phyloP scores from a whole-genome alignment of 1,284 basidiomycete species.

The Coniferiporia weirii region DNA sequence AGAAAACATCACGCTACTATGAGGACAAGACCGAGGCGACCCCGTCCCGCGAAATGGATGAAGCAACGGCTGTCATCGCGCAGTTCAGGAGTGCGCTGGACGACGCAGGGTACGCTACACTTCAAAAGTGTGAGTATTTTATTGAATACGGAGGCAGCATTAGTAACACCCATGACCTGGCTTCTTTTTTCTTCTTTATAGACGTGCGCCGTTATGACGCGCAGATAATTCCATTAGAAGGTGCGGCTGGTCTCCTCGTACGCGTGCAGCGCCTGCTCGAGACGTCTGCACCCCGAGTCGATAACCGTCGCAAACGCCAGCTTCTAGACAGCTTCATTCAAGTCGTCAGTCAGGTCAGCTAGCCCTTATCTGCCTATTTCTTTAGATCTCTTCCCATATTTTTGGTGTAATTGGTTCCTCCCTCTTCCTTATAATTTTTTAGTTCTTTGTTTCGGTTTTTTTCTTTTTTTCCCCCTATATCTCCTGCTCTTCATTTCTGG shows the following conservation, averaged over 20 bases:
- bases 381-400: slow-evolving; percentile 16
- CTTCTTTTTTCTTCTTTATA: slow-evolving; percentile 31
- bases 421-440: not conserved
- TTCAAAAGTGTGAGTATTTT: slow-evolving; percentile 59
- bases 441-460: not conserved
- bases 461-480: slow-evolving; percentile 9
- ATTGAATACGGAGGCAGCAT: not conserved
- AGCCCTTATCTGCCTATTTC: slow-evolving; percentile 18
- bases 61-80: slow-evolving; percentile 47
- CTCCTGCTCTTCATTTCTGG: not conserved
- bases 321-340: slow-evolving; percentile 57
- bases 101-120: slow-evolving; percentile 54
- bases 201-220: slow-evolving; percentile 68
- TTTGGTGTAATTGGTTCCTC: not conserved
- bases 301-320: slow-evolving; percentile 41
- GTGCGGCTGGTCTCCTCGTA: slow-evolving; percentile 57
- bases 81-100: slow-evolving; percentile 58
- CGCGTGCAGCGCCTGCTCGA: slow-evolving; percentile 57
- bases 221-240: slow-evolving; percentile 67
- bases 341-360: slow-evolving; percentile 57
- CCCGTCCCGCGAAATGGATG: slow-evolving; percentile 8
- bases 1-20: slow-evolving; percentile 23
- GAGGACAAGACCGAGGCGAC: slow-evolving; percentile 31
- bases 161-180: not conserved
- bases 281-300: slow-evolving; percentile 37